Percentiles rank a stretch among this genome's conserved stretches.
Conservation (phyloP, 75 land plant genomes). For the Cunninghamia lanceolata region DNA sequence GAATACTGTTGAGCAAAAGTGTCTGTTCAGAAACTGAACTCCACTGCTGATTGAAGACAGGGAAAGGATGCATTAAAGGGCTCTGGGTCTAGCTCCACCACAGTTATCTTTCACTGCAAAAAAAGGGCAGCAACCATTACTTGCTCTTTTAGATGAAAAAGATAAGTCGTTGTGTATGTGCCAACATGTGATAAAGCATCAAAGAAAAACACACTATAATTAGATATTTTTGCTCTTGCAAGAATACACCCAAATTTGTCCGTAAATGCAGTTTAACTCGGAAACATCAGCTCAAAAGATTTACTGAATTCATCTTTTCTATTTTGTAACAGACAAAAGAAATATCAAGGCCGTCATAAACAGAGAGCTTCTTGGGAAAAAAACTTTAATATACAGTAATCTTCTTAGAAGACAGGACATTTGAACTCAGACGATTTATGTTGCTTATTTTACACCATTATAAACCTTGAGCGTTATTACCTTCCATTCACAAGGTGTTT, state of each 20-base stretch:
- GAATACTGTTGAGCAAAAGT: constrained; percentile 74
- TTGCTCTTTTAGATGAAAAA: not conserved
- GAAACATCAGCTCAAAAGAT: not conserved
- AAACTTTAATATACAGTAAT: not conserved
- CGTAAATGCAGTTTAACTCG: not conserved
- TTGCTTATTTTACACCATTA: no score
- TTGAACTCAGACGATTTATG: no score
- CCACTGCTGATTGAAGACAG: constrained; percentile 62
- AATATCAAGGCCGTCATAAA: not conserved
- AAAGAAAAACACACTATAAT: not conserved
- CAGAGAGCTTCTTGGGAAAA: not conserved
- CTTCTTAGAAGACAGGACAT: not conserved
- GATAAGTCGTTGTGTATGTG: not conserved
- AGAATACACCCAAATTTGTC: not conserved
- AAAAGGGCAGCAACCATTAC: not conserved
- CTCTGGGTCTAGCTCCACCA: constrained; percentile 62
- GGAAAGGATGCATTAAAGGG: constrained; percentile 61
- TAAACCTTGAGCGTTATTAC: no score
- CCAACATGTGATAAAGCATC: not conserved
- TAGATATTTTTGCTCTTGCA: not conserved
- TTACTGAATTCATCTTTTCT: not conserved
- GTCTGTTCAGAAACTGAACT: constrained; percentile 86
- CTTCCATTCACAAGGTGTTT: no score
- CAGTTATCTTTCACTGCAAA: constrained; percentile 30
- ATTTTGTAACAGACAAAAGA: not conserved